Evolutionary conservation across 225 moss, liverwort and hornwort species (phyloP), one percentile per base, ranked within the genome.

Genomic region (Rhytidiadelphus loreus): DNA sequence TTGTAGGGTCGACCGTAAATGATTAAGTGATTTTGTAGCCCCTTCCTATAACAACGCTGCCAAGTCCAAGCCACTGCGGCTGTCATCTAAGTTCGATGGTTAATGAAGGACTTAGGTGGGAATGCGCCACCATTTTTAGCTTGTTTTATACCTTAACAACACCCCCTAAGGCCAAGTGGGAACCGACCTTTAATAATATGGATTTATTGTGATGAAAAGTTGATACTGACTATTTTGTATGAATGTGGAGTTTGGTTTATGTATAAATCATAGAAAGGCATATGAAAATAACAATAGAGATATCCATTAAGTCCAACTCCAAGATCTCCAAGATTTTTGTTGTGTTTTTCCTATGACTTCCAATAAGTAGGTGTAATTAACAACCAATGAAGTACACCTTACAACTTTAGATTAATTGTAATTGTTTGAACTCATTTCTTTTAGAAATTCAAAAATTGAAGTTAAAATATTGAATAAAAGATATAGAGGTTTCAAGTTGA

Each of bases 321-420:
- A 28, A 16, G 5, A 15, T 43, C n/a, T n/a, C n/a, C n/a, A n/a
- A n/a, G n/a, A n/a, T n/a, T 41, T 3, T 2, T 6, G 0, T 16
- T 72, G 72, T 44, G 3, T 16, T 44, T 28, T 26, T 72, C 16
- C 3, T 44, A 16, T 72, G 44, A 44, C 44, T 3, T 72, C 41
- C 41, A 43, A 26, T 9, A 16, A 16, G 6, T 28, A 16, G 6
- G 9, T 44, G 28, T 72, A 43, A 26, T 43, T 71, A 16, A 44
- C 43, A 71, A 44, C 28, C 17, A 43, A 44, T 44, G 6, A 3
- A 43, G 4, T 26, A 15, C 15, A 25, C 3, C 5, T 16, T 8
- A 43, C 7, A 73, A 19, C 6, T 46, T 3, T 17, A 46, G 12
- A 66, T 37, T 21, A n/a, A 12, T 73, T 73, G 48, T 0, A 46